These are phyloP conservation scores for Albizia julibrissin DNA, from an alignment of 306 rosid genomes.

Conservation along the genomic window DNA sequence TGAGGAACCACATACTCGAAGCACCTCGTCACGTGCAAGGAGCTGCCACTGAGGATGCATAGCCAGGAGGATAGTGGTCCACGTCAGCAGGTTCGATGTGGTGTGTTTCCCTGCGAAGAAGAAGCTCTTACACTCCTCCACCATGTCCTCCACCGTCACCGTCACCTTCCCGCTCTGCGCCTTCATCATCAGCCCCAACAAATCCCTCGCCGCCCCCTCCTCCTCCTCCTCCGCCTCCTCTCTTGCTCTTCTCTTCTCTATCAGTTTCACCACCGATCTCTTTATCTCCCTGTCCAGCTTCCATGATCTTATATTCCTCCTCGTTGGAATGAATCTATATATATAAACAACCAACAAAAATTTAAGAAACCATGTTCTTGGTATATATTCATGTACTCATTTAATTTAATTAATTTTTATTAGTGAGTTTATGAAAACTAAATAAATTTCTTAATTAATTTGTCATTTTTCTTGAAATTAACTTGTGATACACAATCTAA, in stretches of 20 bases:
- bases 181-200: constrained; percentile 80
- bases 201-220: constrained; percentile 57
- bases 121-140: constrained; percentile 94
- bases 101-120: constrained; percentile 99
- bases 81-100: constrained; percentile 97
- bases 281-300: constrained; percentile 69
- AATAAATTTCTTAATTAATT: too few species aligned
- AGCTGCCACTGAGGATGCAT: constrained; percentile 98
- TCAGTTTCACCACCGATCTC: constrained; percentile 62
- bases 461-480: too few species aligned
- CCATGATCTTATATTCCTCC: constrained; percentile 76
- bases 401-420: too few species aligned
- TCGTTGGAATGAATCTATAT: constrained; percentile 76
- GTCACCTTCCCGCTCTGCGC: constrained; percentile 48
- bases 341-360: neutral
- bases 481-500: too few species aligned
- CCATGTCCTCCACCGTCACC: constrained; percentile 81
- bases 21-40: constrained; percentile 93
- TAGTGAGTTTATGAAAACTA: too few species aligned
- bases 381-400: neutral
- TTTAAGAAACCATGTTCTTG: neutral
- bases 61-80: constrained; percentile 92
- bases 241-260: constrained; percentile 46
- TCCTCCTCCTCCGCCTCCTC: neutral
- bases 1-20: constrained; percentile 81